Evolutionary conservation across 768 basidiomycete species (phyloP).

Genomic region (Macrolepiota albuminosa): DNA sequence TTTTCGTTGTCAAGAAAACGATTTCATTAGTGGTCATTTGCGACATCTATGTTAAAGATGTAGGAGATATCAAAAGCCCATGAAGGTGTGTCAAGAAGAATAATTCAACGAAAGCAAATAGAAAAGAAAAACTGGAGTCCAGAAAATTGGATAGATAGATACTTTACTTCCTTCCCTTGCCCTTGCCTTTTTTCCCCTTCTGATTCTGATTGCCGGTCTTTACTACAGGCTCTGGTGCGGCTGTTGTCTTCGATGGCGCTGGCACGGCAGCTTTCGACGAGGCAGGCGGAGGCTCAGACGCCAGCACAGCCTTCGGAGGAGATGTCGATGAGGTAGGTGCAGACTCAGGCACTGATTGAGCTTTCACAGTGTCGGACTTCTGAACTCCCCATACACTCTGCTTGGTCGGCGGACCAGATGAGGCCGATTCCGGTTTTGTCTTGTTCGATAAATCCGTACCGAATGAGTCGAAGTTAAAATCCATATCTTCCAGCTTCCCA

Average conservation of each 20-base stretch:
- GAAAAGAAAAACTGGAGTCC: not conserved
- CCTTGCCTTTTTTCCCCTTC: conserved; percentile 21
- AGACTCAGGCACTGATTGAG: conserved; percentile 14
- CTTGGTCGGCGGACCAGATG: conserved; percentile 2
- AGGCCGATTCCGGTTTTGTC: conserved; percentile 2
- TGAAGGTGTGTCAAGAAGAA: conserved; percentile 11
- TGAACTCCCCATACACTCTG: conserved; percentile 6
- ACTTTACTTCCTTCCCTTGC: conserved; percentile 14
- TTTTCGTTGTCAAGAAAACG: conserved; percentile 1
- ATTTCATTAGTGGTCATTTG: not conserved
- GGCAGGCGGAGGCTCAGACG: not conserved
- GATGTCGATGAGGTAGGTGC: conserved; percentile 6
- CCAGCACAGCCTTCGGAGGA: conserved; percentile 6
- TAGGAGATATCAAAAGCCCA: conserved; percentile 12
- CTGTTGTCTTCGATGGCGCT: conserved; percentile 1
- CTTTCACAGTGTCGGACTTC: conserved; percentile 14
- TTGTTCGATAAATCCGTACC: conserved; percentile 1
- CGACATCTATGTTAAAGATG: conserved; percentile 7
- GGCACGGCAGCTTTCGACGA: conserved; percentile 1
- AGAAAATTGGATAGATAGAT: not conserved
- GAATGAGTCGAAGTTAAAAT: conserved; percentile 8
- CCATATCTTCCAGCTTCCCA: conserved; percentile 13
- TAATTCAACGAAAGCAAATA: conserved; percentile 14
- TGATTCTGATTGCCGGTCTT: conserved; percentile 14
- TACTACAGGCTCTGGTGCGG: conserved; percentile 9